Evolutionary conservation across 1,284 basidiomycete species (phyloP).

Genomic region (Hymenochaete sp.): DNA sequence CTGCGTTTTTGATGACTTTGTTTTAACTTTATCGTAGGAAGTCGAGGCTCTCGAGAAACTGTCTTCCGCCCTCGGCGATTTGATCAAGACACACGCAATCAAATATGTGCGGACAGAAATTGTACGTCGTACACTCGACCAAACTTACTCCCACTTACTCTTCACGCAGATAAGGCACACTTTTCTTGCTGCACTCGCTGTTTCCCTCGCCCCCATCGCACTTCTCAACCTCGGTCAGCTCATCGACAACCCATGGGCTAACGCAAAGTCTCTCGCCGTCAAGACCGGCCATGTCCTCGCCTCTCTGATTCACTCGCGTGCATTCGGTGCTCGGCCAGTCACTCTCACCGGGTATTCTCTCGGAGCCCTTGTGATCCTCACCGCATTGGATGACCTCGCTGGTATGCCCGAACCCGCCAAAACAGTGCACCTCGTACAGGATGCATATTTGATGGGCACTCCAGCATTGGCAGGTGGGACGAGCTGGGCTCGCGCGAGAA

Average conservation of each 20-base stretch:
- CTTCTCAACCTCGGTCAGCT: conserved; percentile 46
- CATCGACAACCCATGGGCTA: conserved; percentile 57
- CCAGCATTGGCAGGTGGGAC: conserved; percentile 49
- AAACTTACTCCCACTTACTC: neutral
- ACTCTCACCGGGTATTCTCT: conserved; percentile 51
- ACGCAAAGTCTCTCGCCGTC: conserved; percentile 40
- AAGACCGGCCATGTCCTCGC: conserved; percentile 51
- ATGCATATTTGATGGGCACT: conserved; percentile 68
- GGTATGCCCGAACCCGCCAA: conserved; percentile 32
- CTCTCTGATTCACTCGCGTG: conserved; percentile 40
- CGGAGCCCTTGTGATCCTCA: conserved; percentile 46
- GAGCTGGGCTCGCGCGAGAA: conserved; percentile 56
- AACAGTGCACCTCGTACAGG: conserved; percentile 52
- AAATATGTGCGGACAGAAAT: conserved; percentile 42
- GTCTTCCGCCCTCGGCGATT: conserved; percentile 37
- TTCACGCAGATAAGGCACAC: conserved; percentile 36
- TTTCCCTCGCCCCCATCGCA: conserved; percentile 43
- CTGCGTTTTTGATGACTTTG: neutral
- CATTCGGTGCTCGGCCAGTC: conserved; percentile 49
- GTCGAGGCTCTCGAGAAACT: conserved; percentile 44
- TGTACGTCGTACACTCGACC: neutral
- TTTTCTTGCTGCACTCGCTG: conserved; percentile 41
- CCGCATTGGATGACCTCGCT: conserved; percentile 35
- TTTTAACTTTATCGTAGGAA: conserved; percentile 31
- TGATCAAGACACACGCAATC: conserved; percentile 43